Evolutionary conservation across 768 basidiomycete species (phyloP).

Genomic region (Boletus rufocinnamomeus): DNA sequence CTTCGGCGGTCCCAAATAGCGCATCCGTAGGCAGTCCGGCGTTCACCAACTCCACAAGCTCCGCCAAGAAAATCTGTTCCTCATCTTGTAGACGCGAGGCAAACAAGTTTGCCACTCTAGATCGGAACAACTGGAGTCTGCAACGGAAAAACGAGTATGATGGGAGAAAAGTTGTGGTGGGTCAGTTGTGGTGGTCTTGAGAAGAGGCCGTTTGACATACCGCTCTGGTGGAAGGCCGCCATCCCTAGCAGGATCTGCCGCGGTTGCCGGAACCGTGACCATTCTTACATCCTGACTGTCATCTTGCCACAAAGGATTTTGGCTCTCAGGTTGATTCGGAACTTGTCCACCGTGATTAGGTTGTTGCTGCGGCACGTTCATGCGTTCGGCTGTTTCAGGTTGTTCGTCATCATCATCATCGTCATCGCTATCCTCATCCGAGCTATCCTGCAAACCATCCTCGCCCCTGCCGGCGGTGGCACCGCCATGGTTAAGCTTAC

Average conservation of each 20-base stretch:
- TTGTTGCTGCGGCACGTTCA: slow-evolving; percentile 47
- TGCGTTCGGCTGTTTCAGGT: slow-evolving; percentile 43
- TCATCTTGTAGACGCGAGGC: slow-evolving; percentile 67
- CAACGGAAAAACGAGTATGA: background rate
- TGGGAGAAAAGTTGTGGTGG: background rate
- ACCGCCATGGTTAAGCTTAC: slow-evolving; percentile 76
- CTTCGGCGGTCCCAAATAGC: slow-evolving; percentile 83
- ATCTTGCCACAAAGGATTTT: slow-evolving; percentile 66
- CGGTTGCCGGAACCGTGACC: slow-evolving; percentile 47
- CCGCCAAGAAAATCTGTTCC: slow-evolving; percentile 71
- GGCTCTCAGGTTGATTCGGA: slow-evolving; percentile 37
- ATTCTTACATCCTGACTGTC: slow-evolving; percentile 68
- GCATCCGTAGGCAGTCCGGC: slow-evolving; percentile 64
- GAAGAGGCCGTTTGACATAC: slow-evolving; percentile 42
- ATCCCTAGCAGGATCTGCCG: slow-evolving; percentile 39
- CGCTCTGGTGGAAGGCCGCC: slow-evolving; percentile 56
- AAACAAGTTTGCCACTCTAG: slow-evolving; percentile 72
- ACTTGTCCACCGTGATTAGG: slow-evolving; percentile 25
- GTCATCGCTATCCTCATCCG: slow-evolving; percentile 39
- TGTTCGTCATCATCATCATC: slow-evolving; percentile 49
- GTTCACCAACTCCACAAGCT: slow-evolving; percentile 76
- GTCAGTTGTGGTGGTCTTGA: slow-evolving; percentile 1
- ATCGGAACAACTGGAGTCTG: slow-evolving; percentile 81
- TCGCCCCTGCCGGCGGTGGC: slow-evolving; percentile 54
- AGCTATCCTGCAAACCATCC: slow-evolving; percentile 40